A percentile compares a stretch with the other conserved stretches of the same genome.
Conservation (phyloP, 2,329 filamentous ascomycete species). For the Cytospora piceae region DNA sequence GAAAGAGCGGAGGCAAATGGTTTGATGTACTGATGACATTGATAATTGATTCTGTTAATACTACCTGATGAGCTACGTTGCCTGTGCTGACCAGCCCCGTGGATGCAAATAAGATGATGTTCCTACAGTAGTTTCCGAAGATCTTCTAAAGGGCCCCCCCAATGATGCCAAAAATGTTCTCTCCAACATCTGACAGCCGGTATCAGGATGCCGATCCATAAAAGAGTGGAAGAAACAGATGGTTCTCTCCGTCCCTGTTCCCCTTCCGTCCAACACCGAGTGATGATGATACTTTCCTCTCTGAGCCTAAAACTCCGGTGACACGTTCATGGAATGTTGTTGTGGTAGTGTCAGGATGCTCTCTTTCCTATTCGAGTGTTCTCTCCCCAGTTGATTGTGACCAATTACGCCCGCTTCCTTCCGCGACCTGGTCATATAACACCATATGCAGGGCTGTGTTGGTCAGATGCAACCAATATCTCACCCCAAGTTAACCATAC, state of each 20-base stretch:
- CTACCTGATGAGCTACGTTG: not conserved
- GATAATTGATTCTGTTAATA: constrained; percentile 1
- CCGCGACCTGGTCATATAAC: constrained; percentile 6
- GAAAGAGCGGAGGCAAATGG: not conserved
- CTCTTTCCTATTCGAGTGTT: not conserved
- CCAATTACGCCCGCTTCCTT: not conserved
- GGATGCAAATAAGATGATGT: constrained; percentile 13
- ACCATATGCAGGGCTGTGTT: not conserved
- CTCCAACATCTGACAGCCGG: constrained; percentile 20
- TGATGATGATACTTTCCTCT: not conserved
- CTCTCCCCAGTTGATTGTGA: not conserved
- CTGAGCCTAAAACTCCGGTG: too few relatives aligned
- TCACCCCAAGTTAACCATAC: not conserved
- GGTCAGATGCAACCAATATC: not conserved
- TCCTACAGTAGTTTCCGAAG: constrained; percentile 24
- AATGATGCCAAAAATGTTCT: not conserved
- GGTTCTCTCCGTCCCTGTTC: not conserved
- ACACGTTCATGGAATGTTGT: not conserved
- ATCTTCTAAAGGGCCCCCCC: not conserved
- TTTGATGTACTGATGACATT: not conserved
- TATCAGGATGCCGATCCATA: constrained; percentile 14
- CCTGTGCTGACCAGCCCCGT: not conserved
- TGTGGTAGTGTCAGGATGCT: not conserved
- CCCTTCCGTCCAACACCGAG: not conserved
- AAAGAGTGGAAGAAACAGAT: constrained; percentile 10